Base-by-base conservation (phyloP, 177 flowering plant species). In the Tripterygium wilfordii region DNA sequence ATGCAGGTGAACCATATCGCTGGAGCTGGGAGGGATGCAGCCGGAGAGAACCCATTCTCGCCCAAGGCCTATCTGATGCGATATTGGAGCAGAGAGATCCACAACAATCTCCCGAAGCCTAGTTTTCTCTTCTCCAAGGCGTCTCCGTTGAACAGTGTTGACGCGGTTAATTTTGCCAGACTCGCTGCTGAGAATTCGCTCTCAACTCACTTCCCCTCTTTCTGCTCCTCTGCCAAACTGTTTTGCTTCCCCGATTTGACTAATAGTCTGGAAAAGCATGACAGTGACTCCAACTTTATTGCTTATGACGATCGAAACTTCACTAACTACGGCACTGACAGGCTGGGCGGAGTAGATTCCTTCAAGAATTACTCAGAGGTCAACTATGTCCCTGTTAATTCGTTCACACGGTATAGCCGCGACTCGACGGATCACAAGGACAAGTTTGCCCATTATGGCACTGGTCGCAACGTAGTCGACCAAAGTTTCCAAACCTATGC, bases 51-150 rank as follows among this genome's bases (percentile, higher is more conserved):
- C 57, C 85, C 81, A 8, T 76, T 76, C 28, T 51, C 82, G 8
- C 81, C 85, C 4, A 66, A 49, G 20, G 73, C 74, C 2, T 68
- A 27, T 10, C 38, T 74, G 44, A 41, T 59, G 2, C 71, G 85
- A 1, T 79, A 79, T 63, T 79, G 85, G 85, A 71, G 52, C 47
- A 70, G 53, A 24, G 60, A 70, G 61, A 62, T 78, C 69, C 58
- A 52, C 19, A 62, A 42, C 39, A 45, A 41, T 16, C 17, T 52
- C 3, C 66, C 74, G 2, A 56, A 50, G 10, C 49, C 85, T 15
- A 5, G 25, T 13, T 79, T 79, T 40, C 55, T 79, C 1, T 45
- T 79, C 42, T 51, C 63, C 36, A 76, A 79, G 49, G 79, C 76
- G 1, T 79, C 85, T n/a, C 85, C 85, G 8, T 25, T 79, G 45